Base-by-base conservation (phyloP, 176 grass and related monocot species). In the Themeda triandra region DNA sequence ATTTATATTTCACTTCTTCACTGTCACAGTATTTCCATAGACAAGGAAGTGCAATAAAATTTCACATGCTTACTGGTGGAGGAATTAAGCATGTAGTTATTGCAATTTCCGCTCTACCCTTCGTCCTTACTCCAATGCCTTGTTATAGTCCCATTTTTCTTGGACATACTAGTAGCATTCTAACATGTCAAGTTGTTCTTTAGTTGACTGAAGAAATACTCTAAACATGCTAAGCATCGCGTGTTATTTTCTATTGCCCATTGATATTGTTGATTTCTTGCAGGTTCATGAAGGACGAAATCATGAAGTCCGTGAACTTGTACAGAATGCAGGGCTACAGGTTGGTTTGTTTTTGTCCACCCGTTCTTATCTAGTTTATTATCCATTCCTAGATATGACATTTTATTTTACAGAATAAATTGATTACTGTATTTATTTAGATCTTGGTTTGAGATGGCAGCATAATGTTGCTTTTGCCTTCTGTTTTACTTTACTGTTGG, bases 271-370 rank as follows among this genome's bases (percentile, higher is more conserved):
- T 56, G 35, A 56, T 40, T 86, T 85, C 81, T 95, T 29, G 10
- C 80, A 98, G 93, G 96, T 98, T 87, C 96, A 95, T 93, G 92
- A 98, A 92, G 96, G 96, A 84, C 90, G 91, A 73, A 98, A 95
- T 77, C 93, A 95, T 83, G 96, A 98, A 92, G 91, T 98, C 32
- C 91, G 93, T 63, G 89, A 95, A 88, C 87, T 98, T 86, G 91
- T 98, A 67, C 92, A 95, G 65, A 92, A 89, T 91, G 89, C 93
- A 66, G 96, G 96, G 35, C 71, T 98, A 78, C 63, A 98, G 89
- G 96, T 98, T 89, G 63, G 82, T 89, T 33, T 83, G 60, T 58
- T 44, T 68, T 73, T 80, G 6, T 25, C 39, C 58, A 25, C 28
- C 32, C 85, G 49, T 69, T 13, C 3, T 58, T 53, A 27, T 42